Conservation (phyloP, 129 eudicot species). For the Artemisia tridentata region DNA sequence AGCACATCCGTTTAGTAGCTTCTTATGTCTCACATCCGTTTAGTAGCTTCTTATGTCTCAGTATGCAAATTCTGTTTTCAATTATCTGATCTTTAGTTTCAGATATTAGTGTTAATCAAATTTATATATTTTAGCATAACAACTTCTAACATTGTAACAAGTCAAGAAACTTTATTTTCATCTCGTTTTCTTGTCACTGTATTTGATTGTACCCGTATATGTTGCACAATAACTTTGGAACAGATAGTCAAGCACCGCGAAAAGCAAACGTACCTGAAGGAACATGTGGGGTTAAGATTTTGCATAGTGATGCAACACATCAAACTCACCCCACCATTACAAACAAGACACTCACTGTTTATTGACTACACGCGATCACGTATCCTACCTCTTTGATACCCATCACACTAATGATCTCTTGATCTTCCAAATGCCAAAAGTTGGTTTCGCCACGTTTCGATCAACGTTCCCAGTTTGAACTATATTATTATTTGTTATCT, state of each 20-base stretch:
- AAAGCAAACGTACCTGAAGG: slow-evolving; percentile 4
- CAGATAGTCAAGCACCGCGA: not conserved
- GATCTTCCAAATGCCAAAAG: not conserved
- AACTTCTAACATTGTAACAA: no score
- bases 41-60: no score
- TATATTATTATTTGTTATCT: not conserved
- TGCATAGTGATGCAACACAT: slow-evolving; percentile 17
- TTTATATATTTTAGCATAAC: not conserved
- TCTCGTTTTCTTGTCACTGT: no score
- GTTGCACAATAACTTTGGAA: not conserved
- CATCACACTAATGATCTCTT: not conserved
- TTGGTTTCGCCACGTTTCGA: not conserved
- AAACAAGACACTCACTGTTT: slow-evolving; percentile 1
- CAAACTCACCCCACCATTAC: slow-evolving; percentile 25
- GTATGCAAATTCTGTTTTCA: no score
- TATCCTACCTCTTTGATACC: slow-evolving; percentile 2
- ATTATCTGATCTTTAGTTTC: no score
- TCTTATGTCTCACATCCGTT: no score
- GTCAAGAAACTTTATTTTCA: no score
- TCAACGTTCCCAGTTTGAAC: not conserved
- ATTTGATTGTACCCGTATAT: not conserved
- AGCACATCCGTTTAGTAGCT: no score
- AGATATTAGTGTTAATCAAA: no score
- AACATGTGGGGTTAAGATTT: slow-evolving; percentile 25
- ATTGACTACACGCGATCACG: not conserved